Evolutionary conservation across 2,329 filamentous ascomycete genomes (phyloP).

Genomic region (Sphaerulina populicola): DNA sequence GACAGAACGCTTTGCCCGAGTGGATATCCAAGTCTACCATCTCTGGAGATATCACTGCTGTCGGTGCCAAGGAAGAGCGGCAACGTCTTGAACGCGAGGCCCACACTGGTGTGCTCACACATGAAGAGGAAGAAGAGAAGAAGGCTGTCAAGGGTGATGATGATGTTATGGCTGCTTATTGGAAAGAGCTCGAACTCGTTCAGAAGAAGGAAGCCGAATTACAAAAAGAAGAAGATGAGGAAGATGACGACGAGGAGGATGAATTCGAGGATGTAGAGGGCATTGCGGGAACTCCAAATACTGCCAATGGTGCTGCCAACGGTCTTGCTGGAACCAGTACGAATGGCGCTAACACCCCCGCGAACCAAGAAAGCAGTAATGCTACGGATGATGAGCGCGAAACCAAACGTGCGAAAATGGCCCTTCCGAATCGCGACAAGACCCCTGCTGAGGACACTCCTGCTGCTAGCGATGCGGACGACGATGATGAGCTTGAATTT

Average conservation of each 20-base stretch:
- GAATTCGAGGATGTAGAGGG: constrained; percentile 50
- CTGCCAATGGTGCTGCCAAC: constrained; percentile 8
- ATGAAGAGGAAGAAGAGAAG: constrained; percentile 39
- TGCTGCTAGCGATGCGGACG: constrained; percentile 35
- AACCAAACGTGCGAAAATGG: constrained; percentile 54
- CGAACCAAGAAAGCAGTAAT: constrained; percentile 27
- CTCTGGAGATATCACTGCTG: constrained; percentile 40
- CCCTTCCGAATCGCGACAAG: constrained; percentile 32
- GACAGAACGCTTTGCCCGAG: constrained; percentile 31
- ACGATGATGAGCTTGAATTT: constrained; percentile 43
- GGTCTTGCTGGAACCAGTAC: constrained; percentile 27
- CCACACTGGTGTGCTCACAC: constrained; percentile 30
- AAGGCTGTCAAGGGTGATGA: constrained; percentile 37
- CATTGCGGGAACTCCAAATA: constrained; percentile 21
- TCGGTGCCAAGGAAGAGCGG: constrained; percentile 31
- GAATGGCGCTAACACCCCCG: constrained; percentile 20
- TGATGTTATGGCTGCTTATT: constrained; percentile 57
- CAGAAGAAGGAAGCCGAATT: constrained; percentile 41
- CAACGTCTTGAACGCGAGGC: constrained; percentile 35
- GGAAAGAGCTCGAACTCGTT: constrained; percentile 56
- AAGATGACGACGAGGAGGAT: constrained; percentile 44
- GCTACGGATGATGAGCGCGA: constrained; percentile 39
- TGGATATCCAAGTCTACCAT: constrained; percentile 34
- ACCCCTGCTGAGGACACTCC: constrained; percentile 30
- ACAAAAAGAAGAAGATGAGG: constrained; percentile 45